Percentiles rank a stretch among this genome's conserved stretches.
phyloP scores from a whole-genome alignment of 2,329 filamentous ascomycete genomes.

The Sordariomycetes sp. region DNA sequence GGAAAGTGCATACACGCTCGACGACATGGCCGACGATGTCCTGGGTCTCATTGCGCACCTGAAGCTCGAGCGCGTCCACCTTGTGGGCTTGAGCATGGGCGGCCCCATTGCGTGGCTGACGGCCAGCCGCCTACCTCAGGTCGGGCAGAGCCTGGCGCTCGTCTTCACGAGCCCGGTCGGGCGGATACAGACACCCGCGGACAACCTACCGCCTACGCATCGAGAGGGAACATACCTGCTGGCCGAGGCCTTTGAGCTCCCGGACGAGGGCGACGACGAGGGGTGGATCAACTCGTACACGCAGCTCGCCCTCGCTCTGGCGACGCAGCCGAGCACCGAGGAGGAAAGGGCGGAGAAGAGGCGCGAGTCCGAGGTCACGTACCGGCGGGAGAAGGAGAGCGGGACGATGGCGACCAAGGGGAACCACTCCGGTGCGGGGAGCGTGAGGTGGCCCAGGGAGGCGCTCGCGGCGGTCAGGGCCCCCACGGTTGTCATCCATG shows the following conservation, averaged over 20 bases:
- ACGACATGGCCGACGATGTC: conserved; percentile 15
- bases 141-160: conserved; percentile 13
- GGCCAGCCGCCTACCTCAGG: conserved; percentile 9
- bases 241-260: background rate
- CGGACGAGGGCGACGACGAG: conserved; percentile 9
- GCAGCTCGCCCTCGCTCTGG: conserved; percentile 7
- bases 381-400: conserved; percentile 10
- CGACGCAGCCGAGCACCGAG: conserved; percentile 7
- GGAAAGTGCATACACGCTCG: conserved; percentile 12
- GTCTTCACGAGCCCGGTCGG: conserved; percentile 13
- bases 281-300: conserved; percentile 9
- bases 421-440: conserved; percentile 15
- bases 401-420: conserved; percentile 16
- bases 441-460: conserved; percentile 13
- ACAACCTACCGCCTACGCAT: conserved; percentile 6
- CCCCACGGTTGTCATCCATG: conserved; percentile 16
- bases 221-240: conserved; percentile 5
- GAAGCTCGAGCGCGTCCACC: conserved; percentile 11
- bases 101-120: conserved; percentile 14
- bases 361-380: conserved; percentile 9
- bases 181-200: conserved; percentile 8
- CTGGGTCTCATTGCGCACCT: conserved; percentile 16
- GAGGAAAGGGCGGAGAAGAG: conserved; percentile 9
- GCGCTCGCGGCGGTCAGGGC: conserved; percentile 13
- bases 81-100: conserved; percentile 16